phyloP scores from a whole-genome alignment of 1,284 basidiomycete genomes.

The Fomitopsis schrenkii region DNA sequence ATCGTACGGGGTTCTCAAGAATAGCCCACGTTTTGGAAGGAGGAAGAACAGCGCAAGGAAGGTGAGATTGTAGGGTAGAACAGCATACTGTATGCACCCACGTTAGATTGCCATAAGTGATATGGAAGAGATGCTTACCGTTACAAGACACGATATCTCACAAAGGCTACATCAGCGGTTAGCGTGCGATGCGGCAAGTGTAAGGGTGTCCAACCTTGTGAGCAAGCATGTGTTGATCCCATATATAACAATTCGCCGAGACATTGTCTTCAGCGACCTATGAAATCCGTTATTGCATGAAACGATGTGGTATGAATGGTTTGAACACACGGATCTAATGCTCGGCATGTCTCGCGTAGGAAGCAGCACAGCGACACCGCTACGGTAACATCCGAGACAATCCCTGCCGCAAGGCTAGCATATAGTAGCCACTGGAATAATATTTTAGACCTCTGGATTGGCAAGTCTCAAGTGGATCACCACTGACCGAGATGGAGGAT shows the following conservation, averaged over 20 bases:
- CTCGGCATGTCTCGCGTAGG: background rate
- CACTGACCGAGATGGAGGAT: slow-evolving; percentile 1
- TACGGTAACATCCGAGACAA: slow-evolving; percentile 2
- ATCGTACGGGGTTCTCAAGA: too few relatives aligned
- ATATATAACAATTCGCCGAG: background rate
- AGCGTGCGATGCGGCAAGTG: background rate
- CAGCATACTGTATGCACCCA: background rate
- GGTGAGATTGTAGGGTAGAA: slow-evolving; percentile 4
- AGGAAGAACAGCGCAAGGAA: slow-evolving; percentile 8
- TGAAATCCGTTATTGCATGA: background rate
- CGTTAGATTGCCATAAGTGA: background rate
- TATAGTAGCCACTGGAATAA: slow-evolving; percentile 7
- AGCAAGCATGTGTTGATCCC: slow-evolving; percentile 1
- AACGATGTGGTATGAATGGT: background rate
- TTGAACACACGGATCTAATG: background rate
- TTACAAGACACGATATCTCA: slow-evolving; percentile 5
- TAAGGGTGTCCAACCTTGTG: background rate
- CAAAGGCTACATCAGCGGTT: background rate
- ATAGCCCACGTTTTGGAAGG: slow-evolving; percentile 6
- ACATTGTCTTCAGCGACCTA: background rate
- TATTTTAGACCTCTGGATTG: background rate
- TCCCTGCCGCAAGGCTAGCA: slow-evolving; percentile 1
- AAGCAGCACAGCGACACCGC: slow-evolving; percentile 6
- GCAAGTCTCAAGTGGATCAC: background rate
- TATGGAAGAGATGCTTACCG: background rate